Base-by-base conservation (phyloP, 257 asterid genomes). In the Lycium ferocissimum region DNA sequence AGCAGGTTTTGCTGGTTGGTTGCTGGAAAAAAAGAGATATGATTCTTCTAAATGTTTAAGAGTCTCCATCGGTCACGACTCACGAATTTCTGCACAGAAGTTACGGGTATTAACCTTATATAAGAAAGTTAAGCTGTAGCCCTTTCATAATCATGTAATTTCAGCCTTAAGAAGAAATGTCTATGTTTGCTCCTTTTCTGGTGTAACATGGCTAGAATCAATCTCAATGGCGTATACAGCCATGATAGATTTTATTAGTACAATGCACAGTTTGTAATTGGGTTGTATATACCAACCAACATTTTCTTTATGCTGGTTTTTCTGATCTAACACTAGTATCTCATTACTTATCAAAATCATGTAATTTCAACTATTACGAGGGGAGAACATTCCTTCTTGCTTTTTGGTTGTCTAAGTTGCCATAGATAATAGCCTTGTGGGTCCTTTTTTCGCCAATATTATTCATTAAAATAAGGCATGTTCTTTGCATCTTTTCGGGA, bases 61-160 rank as follows among this genome's bases (percentile, higher is more conserved):
- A 91, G 95, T 97, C 85, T 95, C 99, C 33, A 75, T 97, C 54
- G 98, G 99, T 70, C 98, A 97, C 67, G 99, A 97, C 91, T 97
- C 99, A 82, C 94, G 99, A 85, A 91, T 94, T 89, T 94, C 99
- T 33, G 98, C 99, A 17, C 92, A 94, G 87, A 92, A 89, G 87
- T 90, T 97, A 82, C 98, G 93, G 98, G 99, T 97, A 70, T 63
- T 72, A 14, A 15, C 13, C 67, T 57, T 51, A 78, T 53, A 51
- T 14, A 51, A 78, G 65, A 78, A 78, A 51, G 82, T 78, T 26
- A 76, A 53, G 26, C 22, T 51, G 63, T 76, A 14, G 53, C 47
- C 15, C 9, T 78, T 78, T 33, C 63, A 26, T 51, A 78, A 26
- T 33, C 47, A 51, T 66, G 26, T 35, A 51, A 73, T 73, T 45